phyloP scores from a whole-genome alignment of 1,284 basidiomycete genomes.

The Fomitopsis palustris region DNA sequence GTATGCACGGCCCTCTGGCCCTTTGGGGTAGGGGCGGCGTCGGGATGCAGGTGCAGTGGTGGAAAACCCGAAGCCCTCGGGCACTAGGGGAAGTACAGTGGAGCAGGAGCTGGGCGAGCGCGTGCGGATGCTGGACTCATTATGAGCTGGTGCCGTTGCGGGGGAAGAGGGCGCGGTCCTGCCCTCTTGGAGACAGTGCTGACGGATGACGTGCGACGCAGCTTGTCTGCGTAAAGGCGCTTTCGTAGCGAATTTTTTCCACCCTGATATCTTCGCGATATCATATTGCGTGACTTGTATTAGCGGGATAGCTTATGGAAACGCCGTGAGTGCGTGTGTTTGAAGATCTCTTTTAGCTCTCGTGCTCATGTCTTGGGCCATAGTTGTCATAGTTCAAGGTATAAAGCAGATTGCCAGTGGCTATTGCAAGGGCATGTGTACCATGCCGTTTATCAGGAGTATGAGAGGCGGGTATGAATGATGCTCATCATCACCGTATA shows the following conservation, averaged over 20 bases:
- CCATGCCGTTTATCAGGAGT: no score
- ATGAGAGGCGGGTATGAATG: no score
- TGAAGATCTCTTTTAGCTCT: no score
- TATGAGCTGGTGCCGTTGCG: slow-evolving; percentile 20
- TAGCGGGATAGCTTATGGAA: no score
- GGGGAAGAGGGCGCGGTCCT: slow-evolving; percentile 21
- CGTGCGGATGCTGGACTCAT: slow-evolving; percentile 9
- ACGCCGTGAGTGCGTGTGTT: no score
- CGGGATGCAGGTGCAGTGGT: slow-evolving; percentile 10
- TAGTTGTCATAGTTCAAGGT: no score
- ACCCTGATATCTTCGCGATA: slow-evolving; percentile 4
- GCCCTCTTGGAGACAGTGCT: slow-evolving; percentile 19
- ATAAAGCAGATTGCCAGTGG: no score
- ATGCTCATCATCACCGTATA: no score
- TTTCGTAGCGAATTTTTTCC: slow-evolving; percentile 5
- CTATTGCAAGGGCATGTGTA: no score
- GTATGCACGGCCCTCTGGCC: slow-evolving; percentile 8
- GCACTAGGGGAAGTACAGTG: slow-evolving; percentile 20
- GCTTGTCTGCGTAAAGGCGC: slow-evolving; percentile 2
- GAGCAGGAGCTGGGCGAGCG: slow-evolving; percentile 18
- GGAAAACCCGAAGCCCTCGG: slow-evolving; percentile 18
- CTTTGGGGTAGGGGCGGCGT: slow-evolving; percentile 12
- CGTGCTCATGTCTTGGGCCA: no score
- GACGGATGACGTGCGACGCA: slow-evolving; percentile 6
- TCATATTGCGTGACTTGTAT: background rate